phyloP scores from a whole-genome alignment of 2,329 filamentous ascomycete genomes.

The Pseudogymnoascus sp. region DNA sequence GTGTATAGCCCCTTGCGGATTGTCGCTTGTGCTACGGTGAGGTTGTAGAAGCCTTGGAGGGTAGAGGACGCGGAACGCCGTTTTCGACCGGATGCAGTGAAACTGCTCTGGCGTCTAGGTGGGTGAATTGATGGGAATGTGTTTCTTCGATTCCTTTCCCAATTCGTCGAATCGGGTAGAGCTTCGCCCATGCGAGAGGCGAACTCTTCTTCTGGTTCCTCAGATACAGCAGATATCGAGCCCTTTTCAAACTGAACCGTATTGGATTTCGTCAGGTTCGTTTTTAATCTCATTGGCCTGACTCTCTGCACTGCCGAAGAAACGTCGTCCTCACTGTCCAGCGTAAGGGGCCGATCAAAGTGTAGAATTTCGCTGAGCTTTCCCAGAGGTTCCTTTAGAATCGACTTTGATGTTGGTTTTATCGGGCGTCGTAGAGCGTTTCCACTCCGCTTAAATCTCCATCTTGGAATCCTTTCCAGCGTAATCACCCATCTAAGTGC shows the following conservation, averaged over 20 bases:
- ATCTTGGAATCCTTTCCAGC: slow-evolving; percentile 79
- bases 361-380: slow-evolving; percentile 5
- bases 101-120: background rate
- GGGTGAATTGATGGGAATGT: background rate
- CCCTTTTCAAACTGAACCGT: background rate
- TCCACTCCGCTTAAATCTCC: slow-evolving; percentile 63
- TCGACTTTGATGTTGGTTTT: slow-evolving; percentile 9
- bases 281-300: background rate
- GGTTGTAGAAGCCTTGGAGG: slow-evolving; percentile 64
- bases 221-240: slow-evolving; percentile 22
- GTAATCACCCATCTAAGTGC: slow-evolving; percentile 77
- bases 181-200: background rate
- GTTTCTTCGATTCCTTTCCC: background rate
- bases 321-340: slow-evolving; percentile 6
- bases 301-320: slow-evolving; percentile 2
- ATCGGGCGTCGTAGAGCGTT: background rate
- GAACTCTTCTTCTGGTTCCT: slow-evolving; percentile 20
- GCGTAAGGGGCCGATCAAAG: background rate
- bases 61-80: slow-evolving; percentile 57
- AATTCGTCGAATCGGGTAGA: background rate
- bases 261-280: background rate
- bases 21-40: slow-evolving; percentile 70
- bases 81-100: slow-evolving; percentile 53
- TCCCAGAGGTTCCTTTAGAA: background rate
- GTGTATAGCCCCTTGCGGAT: slow-evolving; percentile 79